Evolutionary conservation across 768 basidiomycete species (phyloP).

Genomic region (Leccinum subgranulosum): DNA sequence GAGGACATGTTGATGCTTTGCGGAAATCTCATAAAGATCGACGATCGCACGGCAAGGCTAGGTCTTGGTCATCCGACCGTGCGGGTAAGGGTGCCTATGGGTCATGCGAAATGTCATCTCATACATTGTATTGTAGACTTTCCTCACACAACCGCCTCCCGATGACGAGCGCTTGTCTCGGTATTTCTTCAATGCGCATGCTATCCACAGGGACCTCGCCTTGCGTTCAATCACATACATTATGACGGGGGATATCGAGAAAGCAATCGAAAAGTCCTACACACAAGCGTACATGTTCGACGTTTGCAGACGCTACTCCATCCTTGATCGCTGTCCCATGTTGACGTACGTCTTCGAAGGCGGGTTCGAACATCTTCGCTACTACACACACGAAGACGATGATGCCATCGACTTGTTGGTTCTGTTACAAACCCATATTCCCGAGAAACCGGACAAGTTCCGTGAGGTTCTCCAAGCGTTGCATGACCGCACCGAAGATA

Average conservation of each 20-base stretch:
- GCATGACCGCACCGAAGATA: conserved; percentile 22
- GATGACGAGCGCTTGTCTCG: conserved; percentile 5
- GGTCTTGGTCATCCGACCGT: conserved; percentile 23
- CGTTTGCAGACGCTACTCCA: conserved; percentile 21
- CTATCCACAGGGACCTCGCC: conserved; percentile 27
- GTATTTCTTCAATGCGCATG: conserved; percentile 23
- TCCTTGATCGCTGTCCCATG: conserved; percentile 28
- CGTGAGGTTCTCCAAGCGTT: conserved; percentile 22
- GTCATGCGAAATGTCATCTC: not conserved
- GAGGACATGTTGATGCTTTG: conserved; percentile 26
- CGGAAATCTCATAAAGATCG: conserved; percentile 27
- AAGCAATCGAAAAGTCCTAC: conserved; percentile 21
- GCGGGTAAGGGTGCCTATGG: conserved; percentile 13
- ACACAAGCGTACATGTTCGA: conserved; percentile 26
- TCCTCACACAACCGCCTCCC: conserved; percentile 20
- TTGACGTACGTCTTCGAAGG: conserved; percentile 28
- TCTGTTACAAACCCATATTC: conserved; percentile 16
- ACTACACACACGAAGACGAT: conserved; percentile 27
- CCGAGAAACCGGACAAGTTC: conserved; percentile 23
- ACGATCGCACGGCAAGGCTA: conserved; percentile 17
- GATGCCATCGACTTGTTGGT: conserved; percentile 23
- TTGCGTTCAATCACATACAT: conserved; percentile 29
- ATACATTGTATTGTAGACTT: conserved; percentile 13
- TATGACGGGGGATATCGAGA: conserved; percentile 23
- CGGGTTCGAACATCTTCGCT: conserved; percentile 25